Base-by-base conservation (phyloP, 495 filamentous ascomycete genomes). In the Penicillium angulare region DNA sequence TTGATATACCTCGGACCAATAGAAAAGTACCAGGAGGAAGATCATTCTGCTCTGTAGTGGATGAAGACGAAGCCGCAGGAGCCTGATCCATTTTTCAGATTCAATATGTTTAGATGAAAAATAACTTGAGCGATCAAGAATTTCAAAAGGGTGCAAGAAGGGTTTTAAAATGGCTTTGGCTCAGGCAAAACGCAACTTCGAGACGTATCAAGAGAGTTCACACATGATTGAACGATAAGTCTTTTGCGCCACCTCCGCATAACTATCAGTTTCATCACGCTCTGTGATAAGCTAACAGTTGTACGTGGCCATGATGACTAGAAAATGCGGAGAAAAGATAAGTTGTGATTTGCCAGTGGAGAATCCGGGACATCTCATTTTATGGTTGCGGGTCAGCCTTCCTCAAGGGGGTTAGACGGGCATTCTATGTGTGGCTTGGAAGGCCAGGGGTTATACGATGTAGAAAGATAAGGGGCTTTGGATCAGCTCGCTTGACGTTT, bases 1-100 rank as follows among this genome's bases (percentile, higher is more conserved):
- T 16, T 31, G 40, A 10, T 2, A 7, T 53, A 66, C 68, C 63
- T 42, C 50, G 48, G 46, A 72, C 63, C n/a, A 69, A 48, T 12
- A 53, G 58, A 44, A 69, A 66, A 4, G 66, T 72, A 2, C 68
- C 68, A 13, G 68, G 68, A 17, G 62, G 56, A 5, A 57, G 27
- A 18, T 46, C 33, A 15, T 16, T 22, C 2, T 56, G 52, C 6
- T 43, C 40, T 26, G 41, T 40, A 26, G 27, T 36, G 12, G 41
- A 44, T 1, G 48, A 42, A 10, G 21, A 22, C 16, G 32, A 22
- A 32, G 22, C 21, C 24, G 24, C 26, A 16, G 44, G 22, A 10
- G 49, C 49, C 63, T n/a, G n/a, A 63, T 66, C 20, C 24, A 26
- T 18, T 13, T 10, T 31, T 31, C 20, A n/a, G 10, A 15, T 4